Evolutionary conservation across 2,329 filamentous ascomycete genomes (phyloP), one percentile per base, ranked within the genome.

Genomic region (Metarhizium brunneum): DNA sequence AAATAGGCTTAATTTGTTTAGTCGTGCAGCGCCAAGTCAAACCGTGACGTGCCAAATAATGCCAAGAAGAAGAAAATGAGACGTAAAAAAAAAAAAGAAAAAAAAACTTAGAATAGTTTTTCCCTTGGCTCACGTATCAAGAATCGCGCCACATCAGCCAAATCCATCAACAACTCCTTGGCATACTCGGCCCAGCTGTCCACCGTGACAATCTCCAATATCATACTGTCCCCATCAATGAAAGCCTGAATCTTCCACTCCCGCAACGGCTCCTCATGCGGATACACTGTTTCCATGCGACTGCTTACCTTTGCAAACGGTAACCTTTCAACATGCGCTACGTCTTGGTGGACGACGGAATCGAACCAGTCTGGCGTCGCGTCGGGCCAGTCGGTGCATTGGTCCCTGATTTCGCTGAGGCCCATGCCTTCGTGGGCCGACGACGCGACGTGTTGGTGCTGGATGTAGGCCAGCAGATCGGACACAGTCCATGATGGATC

Each of bases 181-280:
- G 81, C 82, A 52, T 81, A 76, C 0, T 66, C 70, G 11, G 69
- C 71, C 79, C 81, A 84, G 50, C 75, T 78, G 64, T 80, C 71
- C 60, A 82, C 79, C 2, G 81, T 84, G 20, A 85, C 80, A 64
- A 85, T 75, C 70, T 84, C 82, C 53, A 85, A 69, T 50, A 75
- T 77, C 65, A 80, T 66, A 64, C 66, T 70, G 57, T 77, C 79
- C 5, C 75, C 79, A 52, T 70, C 74, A 35, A 77, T 75, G 68
- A 79, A 87, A 25, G 75, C 82, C 73, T 86, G 81, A 43, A 84
- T 74, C 72, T 85, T 83, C 72, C 82, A 83, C 64, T 77, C 78
- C 18, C 73, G 67, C 47, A 82, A 66, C 42, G 78, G 79, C 59
- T 83, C 80, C 36, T 77, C 73, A 61, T 82, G 77, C 2, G 82